Evolutionary conservation across 768 basidiomycete species (phyloP), one percentile per base, ranked within the genome.

Genomic region (Hericium coralloides): DNA sequence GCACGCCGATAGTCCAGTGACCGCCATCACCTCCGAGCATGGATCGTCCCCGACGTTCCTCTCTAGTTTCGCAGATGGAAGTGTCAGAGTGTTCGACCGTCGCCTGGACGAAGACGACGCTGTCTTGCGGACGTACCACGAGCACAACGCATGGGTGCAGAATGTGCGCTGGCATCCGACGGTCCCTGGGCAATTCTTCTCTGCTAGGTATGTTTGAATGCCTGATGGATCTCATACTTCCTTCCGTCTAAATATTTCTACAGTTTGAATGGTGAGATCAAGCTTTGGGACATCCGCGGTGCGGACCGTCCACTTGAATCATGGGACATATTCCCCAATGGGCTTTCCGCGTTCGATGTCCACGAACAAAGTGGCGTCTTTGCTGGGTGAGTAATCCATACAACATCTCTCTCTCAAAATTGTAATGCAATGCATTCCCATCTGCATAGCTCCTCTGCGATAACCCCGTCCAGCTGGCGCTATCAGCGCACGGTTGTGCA

Each of bases 51-150:
- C 89, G 57, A 84, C 85, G 2, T 93, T 98, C 70, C 77, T 90
- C 14, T 89, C 92, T 9, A 86, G 94, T 57, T 98, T 98, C 68
- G 97, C 89, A 15, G 93, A 98, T 69, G 97, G 97, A 12, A 78
- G 79, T 4, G 81, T 98, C 53, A 86, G 89, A 64, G 76, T 97
- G 2, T 98, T 94, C 71, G 97, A 99, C 73, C 85, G 89, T 37
- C 83, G 97, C n/a, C 69, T 92, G 12, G 83, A 86, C 59, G 85
- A 87, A 53, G 86, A 92, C 8, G 85, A 92, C 56, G 84, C 91
- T 4, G 84, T 95, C 17, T 82, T 97, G 17, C 76, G 87, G 52
- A 81, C 81, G 2, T 95, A 89, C 66, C 73, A 77, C 31, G 79
- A 80, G 52, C 95, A 95, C 69, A 71, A 76, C 9, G 82, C 89